These are phyloP conservation scores for Abrus precatorius DNA, from an alignment of 306 rosid genomes.

Conservation along the genomic window DNA sequence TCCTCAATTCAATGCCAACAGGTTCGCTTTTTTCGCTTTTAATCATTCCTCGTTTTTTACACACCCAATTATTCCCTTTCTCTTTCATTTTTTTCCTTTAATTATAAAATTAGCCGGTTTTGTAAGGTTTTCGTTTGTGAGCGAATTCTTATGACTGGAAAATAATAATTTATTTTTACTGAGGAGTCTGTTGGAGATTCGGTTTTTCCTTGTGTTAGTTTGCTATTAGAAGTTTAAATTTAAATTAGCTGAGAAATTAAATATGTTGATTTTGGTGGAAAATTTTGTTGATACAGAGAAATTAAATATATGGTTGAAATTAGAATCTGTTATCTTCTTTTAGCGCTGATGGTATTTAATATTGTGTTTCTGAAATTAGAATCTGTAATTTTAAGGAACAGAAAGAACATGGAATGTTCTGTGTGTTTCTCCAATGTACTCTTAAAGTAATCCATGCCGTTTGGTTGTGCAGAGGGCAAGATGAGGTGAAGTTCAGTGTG, in stretches of 20 bases:
- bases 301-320: background rate
- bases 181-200: background rate
- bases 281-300: slow-evolving; percentile 3
- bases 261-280: slow-evolving; percentile 29
- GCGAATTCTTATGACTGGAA: background rate
- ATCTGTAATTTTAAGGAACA: background rate
- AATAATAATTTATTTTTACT: background rate
- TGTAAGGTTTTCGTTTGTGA: background rate
- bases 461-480: slow-evolving; percentile 64
- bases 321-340: background rate
- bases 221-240: background rate
- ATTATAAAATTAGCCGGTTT: background rate
- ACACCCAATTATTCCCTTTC: slow-evolving; percentile 24
- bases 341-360: no score
- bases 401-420: slow-evolving; percentile 15
- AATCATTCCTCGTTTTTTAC: background rate
- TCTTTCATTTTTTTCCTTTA: background rate
- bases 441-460: slow-evolving; percentile 44
- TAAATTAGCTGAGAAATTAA: background rate
- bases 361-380: no score
- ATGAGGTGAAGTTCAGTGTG: slow-evolving; percentile 61
- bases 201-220: background rate
- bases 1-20: slow-evolving; percentile 55
- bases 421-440: slow-evolving; percentile 42
- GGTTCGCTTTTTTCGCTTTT: slow-evolving; percentile 51